These are phyloP conservation scores for Plenodomus biglobosus DNA, from an alignment of 2,329 filamentous ascomycete species.

Conservation along the genomic window DNA sequence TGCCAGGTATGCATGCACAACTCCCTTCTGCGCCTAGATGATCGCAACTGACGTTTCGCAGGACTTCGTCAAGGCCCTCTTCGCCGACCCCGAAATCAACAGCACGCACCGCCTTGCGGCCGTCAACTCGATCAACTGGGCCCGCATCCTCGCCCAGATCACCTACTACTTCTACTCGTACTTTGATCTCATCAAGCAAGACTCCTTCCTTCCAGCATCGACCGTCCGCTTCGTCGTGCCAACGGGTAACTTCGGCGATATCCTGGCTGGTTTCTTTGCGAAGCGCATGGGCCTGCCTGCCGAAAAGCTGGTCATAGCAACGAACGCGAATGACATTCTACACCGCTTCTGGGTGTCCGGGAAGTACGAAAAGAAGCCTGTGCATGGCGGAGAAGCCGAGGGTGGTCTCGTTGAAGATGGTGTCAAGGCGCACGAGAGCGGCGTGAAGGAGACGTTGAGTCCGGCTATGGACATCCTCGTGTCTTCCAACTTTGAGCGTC, in stretches of 20 bases:
- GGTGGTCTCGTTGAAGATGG: conserved; percentile 59
- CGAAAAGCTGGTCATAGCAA: conserved; percentile 87
- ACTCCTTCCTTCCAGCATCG: conserved; percentile 62
- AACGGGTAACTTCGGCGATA: conserved; percentile 95
- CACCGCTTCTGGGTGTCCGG: conserved; percentile 93
- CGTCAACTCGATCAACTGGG: conserved; percentile 97
- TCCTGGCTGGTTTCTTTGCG: conserved; percentile 91
- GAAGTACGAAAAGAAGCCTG: conserved; percentile 81
- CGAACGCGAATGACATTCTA: conserved; percentile 97
- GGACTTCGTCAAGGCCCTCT: conserved; percentile 93
- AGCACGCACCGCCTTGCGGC: conserved; percentile 79
- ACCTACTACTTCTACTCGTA: conserved; percentile 97
- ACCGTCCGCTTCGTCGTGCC: conserved; percentile 83
- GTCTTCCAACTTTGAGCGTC: conserved; percentile 92
- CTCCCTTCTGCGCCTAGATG: not conserved
- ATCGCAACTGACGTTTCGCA: conserved; percentile 39
- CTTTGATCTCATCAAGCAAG: conserved; percentile 70
- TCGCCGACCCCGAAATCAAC: conserved; percentile 84
- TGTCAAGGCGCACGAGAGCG: conserved; percentile 64
- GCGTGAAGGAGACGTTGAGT: conserved; percentile 86
- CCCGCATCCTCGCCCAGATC: conserved; percentile 92
- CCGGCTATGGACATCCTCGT: conserved; percentile 98
- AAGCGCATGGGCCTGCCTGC: conserved; percentile 84
- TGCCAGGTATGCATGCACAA: conserved; percentile 65
- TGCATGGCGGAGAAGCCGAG: conserved; percentile 59